phyloP scores from a whole-genome alignment of 1,284 basidiomycete species.

The Sanghuangporus weigelae region DNA sequence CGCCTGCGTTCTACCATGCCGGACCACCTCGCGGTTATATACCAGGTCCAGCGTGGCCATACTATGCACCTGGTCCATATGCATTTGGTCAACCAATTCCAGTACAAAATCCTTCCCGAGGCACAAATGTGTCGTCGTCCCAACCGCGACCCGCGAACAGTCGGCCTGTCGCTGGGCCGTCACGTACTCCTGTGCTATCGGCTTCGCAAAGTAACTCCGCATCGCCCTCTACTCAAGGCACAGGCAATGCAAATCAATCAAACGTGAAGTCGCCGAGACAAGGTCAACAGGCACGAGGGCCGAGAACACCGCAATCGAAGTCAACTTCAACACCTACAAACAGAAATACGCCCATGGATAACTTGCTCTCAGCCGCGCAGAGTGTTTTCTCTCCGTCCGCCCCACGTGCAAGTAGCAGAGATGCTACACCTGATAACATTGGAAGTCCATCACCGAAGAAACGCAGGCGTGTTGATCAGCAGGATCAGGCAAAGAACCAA shows the following conservation, averaged over 20 bases:
- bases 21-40: constrained; percentile 1
- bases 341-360: constrained; percentile 10
- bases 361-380: constrained; percentile 10
- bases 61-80: constrained; percentile 4
- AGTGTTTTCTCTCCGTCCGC: constrained; percentile 11
- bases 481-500: neutral
- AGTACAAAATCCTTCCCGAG: neutral
- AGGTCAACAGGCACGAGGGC: neutral
- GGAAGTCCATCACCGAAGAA: constrained; percentile 13
- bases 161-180: neutral
- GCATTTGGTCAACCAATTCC: constrained; percentile 4
- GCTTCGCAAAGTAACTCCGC: neutral
- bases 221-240: neutral
- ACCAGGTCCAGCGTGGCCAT: constrained; percentile 9
- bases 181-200: neutral
- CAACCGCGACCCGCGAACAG: neutral
- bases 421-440: neutral
- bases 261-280: neutral
- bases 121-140: neutral
- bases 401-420: neutral
- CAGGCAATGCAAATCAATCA: neutral
- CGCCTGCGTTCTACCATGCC: constrained; percentile 4
- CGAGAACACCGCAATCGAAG: constrained; percentile 1
- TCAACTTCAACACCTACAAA: neutral
- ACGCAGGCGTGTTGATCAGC: constrained; percentile 1